Evolutionary conservation across 176 grass and related monocot genomes (phyloP), one percentile per base, ranked within the genome.

Genomic region (Phyllostachys edulis): DNA sequence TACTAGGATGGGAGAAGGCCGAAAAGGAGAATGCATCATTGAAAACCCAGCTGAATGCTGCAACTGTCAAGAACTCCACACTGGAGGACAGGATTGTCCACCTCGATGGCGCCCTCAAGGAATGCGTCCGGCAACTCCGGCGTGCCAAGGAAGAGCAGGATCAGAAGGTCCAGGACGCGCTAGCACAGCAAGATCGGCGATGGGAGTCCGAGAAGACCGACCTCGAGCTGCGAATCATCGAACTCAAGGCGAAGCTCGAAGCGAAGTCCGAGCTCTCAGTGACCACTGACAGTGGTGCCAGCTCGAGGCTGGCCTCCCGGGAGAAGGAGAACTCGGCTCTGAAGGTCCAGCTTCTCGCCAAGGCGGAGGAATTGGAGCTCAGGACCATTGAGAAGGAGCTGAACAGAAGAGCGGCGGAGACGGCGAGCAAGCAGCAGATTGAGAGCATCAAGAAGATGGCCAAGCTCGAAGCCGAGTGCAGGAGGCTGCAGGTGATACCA

Each of bases 1-100:
- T 66, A 16, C 34, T 77, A 97, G 94, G 93, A 76, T 99, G 93
- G 97, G 97, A 99, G 78, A 99, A 92, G 41, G 97, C 97, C 13
- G 86, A 94, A 74, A 91, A 89, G 72, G 93, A 99, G 87, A 92
- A 89, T 66, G 78, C 76, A 7, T 69, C 73, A 26, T 63, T 99
- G 66, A 99, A 92, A 67, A 74, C 81, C 15, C 97, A 91, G 84
- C 89, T 96, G 71, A 82, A 84, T 52, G 82, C 78, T 71, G 76
- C 88, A 87, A 68, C 81, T 67, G 38, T 80, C 64, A 98, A 79
- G 76, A 94, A 92, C 86, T 61, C 74, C 11, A 55, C 82, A 47
- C 83, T 96, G 52, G 96, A 95, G 77, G 92, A 95, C 27, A 91
- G 63, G 74, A 81, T 91, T 45, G 61, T 71, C 63, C 96, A 95